These are phyloP conservation scores for Eutrema japonicum DNA, from an alignment of 345 rosid species.

Conservation along the genomic window DNA sequence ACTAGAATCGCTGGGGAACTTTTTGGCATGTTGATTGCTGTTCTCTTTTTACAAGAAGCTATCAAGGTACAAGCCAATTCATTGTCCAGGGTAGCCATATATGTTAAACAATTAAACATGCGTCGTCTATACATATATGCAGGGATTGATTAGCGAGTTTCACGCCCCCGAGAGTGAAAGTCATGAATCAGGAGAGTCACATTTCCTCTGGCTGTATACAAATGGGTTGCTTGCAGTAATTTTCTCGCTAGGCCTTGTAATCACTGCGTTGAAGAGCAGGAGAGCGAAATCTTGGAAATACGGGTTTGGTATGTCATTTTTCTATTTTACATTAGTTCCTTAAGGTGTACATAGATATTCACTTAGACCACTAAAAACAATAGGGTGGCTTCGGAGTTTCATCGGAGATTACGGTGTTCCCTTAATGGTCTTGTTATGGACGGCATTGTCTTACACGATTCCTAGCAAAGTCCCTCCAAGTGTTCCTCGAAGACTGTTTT, in stretches of 20 bases:
- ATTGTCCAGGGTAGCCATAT: background rate
- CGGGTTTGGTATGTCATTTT: slow-evolving; percentile 50
- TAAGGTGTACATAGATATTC: background rate
- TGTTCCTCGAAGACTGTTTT: slow-evolving; percentile 71
- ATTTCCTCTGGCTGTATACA: slow-evolving; percentile 61
- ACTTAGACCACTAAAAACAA: background rate
- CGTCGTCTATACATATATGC: slow-evolving; percentile 24
- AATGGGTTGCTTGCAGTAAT: slow-evolving; percentile 78
- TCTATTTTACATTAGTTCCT: slow-evolving; percentile 4
- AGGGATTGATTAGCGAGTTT: slow-evolving; percentile 77
- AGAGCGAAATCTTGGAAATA: slow-evolving; percentile 72
- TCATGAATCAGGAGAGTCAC: slow-evolving; percentile 48
- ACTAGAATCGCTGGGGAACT: slow-evolving; percentile 81
- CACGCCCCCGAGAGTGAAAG: slow-evolving; percentile 48
- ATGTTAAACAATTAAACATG: background rate
- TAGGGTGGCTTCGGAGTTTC: slow-evolving; percentile 74
- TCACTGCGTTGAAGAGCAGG: slow-evolving; percentile 65
- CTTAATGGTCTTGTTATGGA: slow-evolving; percentile 72
- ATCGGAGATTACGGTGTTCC: slow-evolving; percentile 87
- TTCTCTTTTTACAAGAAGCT: slow-evolving; percentile 85
- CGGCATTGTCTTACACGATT: slow-evolving; percentile 57
- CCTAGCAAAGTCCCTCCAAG: slow-evolving; percentile 54
- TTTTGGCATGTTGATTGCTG: slow-evolving; percentile 79
- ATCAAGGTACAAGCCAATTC: slow-evolving; percentile 53
- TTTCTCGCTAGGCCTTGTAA: slow-evolving; percentile 64